Evolutionary conservation across 1,284 basidiomycete genomes (phyloP), one percentile per base, ranked within the genome.

Genomic region (Puccinia triticina): DNA sequence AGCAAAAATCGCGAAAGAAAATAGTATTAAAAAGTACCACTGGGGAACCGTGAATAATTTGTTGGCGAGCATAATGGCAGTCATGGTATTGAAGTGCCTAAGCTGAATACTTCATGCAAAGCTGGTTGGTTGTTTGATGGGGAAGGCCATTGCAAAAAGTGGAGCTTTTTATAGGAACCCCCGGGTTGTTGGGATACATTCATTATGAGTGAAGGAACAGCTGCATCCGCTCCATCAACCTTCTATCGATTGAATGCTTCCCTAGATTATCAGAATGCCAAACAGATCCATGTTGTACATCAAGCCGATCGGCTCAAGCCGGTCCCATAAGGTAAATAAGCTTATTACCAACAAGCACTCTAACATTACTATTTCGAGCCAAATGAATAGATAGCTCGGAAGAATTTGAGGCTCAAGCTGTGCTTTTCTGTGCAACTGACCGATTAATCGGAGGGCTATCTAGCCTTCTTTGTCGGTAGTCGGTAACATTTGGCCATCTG

Each of bases 241-340:
- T 61, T 61, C 59, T 32, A 61, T 61, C 59, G 59, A 61, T 61
- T 34, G 59, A 32, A 12, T 34, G 5, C 59, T 61, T 61, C 26
- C n/a, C 32, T 18, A 61, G 18, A 61, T 32, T 61, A 16, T 2
- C 8, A 34, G 8, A 34, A 32, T 61, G 59, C 59, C 59, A 61
- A 34, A 61, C 59, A 61, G 29, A 34, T 61, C 59, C 59, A 61
- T 61, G 59, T 61, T 61, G 59, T 34, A n/a, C 59, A 32, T 61
- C 59, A 34, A 14, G 26, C 59, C 59, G 59, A 61, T 61, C 59
- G 59, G 29, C 59, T n/a, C n/a, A 29, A n/a, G n/a, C n/a, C n/a
- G 57, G 21, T 59, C 11, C 59, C 59, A 32, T 61, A 32, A 32
- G 59, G 29, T 61, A 61, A 61, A 32, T 50, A 50, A 10, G 48